phyloP scores from a whole-genome alignment of 73 alveolate species.

The Paramecium octaurelia region DNA sequence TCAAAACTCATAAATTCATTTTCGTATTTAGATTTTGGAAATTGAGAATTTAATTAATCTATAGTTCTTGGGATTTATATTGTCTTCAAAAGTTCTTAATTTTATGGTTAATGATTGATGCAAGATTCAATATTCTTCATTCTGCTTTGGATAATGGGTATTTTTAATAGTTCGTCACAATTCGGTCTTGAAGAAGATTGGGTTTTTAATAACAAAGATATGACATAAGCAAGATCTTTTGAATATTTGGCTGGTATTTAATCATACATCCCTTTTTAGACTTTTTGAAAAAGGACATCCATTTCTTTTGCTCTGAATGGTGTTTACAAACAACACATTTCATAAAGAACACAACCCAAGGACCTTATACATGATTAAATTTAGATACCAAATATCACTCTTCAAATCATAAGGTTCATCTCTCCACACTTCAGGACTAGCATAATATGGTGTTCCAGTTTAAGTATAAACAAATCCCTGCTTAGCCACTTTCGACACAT shows the following conservation, averaged over 20 bases:
- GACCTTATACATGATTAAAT: conserved; percentile 17
- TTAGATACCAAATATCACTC: conserved; percentile 63
- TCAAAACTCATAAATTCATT: not conserved
- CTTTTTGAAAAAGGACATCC: conserved; percentile 71
- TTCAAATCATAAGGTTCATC: conserved; percentile 68
- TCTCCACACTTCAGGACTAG: conserved; percentile 76
- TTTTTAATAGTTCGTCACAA: conserved; percentile 5
- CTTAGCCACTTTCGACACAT: conserved; percentile 71
- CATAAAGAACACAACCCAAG: conserved; percentile 73
- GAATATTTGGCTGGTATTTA: conserved; percentile 49
- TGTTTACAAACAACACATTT: conserved; percentile 69
- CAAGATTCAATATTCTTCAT: not conserved
- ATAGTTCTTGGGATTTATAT: not conserved
- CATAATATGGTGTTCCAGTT: conserved; percentile 76
- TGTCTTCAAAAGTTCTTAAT: conserved; percentile 16
- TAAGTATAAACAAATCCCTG: conserved; percentile 68
- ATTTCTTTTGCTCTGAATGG: conserved; percentile 83
- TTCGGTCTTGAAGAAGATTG: conserved; percentile 39
- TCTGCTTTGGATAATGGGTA: not conserved
- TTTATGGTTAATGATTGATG: not conserved
- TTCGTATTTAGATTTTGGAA: not conserved
- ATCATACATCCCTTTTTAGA: conserved; percentile 51
- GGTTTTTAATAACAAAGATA: not conserved
- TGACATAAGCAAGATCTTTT: not conserved
- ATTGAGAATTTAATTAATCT: not conserved